A percentile compares a stretch with the other conserved stretches of the same genome.
These are phyloP conservation scores for Trichoderma virens DNA, from an alignment of 495 filamentous ascomycete species.

Conservation along the genomic window DNA sequence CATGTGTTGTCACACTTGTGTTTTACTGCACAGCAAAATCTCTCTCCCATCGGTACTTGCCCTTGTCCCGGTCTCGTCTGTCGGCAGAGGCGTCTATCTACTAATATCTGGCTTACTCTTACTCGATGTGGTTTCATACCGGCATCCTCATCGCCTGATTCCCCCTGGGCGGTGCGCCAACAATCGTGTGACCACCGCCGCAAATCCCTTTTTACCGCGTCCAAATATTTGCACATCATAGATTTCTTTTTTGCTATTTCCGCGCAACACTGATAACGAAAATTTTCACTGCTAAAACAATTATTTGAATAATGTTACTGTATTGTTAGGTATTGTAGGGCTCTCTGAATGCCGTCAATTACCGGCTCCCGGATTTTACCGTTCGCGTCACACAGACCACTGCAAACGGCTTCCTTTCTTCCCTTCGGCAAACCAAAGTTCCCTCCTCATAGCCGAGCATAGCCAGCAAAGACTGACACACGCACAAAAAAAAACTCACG, in stretches of 20 bases:
- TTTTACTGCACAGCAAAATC: neutral
- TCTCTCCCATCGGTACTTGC: neutral
- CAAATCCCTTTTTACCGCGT: too few species aligned
- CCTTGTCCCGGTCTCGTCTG: neutral
- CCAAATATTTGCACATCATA: too few species aligned
- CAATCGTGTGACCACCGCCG: neutral
- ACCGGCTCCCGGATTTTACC: neutral
- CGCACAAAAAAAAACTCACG: neutral
- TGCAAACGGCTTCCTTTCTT: neutral
- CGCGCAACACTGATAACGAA: too few species aligned
- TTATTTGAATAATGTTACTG: neutral
- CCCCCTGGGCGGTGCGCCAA: neutral
- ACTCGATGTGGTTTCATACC: neutral
- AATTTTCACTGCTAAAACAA: too few species aligned
- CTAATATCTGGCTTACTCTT: too few species aligned
- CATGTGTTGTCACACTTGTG: neutral
- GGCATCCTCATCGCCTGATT: conserved; percentile 4
- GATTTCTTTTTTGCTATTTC: too few species aligned
- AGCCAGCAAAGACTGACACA: neutral
- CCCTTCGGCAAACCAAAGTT: neutral
- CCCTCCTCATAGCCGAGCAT: neutral
- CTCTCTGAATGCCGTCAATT: neutral
- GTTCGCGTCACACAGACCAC: neutral
- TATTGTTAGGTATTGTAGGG: too few species aligned
- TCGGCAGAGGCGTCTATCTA: neutral